Base-by-base conservation (phyloP, 2,329 filamentous ascomycete genomes). In the Endothia cerciana region DNA sequence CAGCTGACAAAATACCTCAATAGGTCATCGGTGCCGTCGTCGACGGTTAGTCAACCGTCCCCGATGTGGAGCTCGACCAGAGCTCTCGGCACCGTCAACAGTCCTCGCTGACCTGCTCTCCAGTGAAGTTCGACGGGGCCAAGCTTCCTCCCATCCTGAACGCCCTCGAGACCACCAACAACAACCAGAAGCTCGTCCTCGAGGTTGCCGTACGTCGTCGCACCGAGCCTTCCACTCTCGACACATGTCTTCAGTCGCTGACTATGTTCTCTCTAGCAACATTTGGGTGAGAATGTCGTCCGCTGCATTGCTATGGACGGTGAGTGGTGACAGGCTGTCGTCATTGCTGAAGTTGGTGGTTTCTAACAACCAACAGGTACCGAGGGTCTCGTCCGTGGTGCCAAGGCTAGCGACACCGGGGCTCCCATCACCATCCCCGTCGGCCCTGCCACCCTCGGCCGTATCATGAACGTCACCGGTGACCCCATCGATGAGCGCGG, bases 291-390 rank as follows among this genome's bases (percentile, higher is more conserved):
- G 87, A 97, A 93, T 87, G 92, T 97, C 80, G 95, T 99, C 82
- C 91, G 95, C 83, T 97, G 93, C 83, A 99, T 99, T 97, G 95
- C 95, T 84, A 99, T 99, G 95, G 95, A 99, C 85, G 95, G 94
- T 96, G 89, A 82, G 88, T 81, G n/a, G 25, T 49, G 22, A 19
- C 30, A 58, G 56, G 22, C 17, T 22, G 10, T n/a, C 25, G 49
- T 64, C 57, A 45, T 33, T 28, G 28, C 71, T 30, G 72, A n/a
- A 41, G n/a, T 22, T 47, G 36, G n/a, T 62, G 30, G 62, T 59
- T 66, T 65, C 62, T 71, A 28, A 64, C 28, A 43, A 41, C 69
- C 67, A 68, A 72, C 72, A 95, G 93, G 93, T 96, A 99, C 94
- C 80, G 95, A 98, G 88, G 95, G 95, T 95, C 93, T 99, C 76